Base-by-base conservation (phyloP, 1,284 basidiomycete species). In the Meripilus lineatus region DNA sequence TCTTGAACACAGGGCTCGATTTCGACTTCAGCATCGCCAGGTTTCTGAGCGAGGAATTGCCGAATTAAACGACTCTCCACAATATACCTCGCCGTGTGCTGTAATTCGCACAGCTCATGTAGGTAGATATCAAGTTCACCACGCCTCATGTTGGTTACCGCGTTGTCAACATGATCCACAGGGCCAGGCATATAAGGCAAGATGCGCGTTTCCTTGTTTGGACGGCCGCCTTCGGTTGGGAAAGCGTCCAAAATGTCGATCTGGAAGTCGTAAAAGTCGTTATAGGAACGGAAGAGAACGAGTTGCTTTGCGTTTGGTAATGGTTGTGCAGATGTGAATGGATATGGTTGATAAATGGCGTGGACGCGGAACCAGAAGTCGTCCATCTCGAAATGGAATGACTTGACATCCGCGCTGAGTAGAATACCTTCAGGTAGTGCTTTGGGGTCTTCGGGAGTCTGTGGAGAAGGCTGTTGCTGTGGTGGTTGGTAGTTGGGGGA, bases 261-360 rank as follows among this genome's bases (percentile, higher is more conserved):
- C 60, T 99, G 96, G 64, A 98, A 98, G 57, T 95, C 92, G 70
- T 95, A 96, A 66, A 99, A 99, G 64, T 99, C 94, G 59, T 96
- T 90, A 71, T 99, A 99, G 14, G 92, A 82, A 40, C 96, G 82
- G 68, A 96, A 98, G 32, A 99, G 76, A 51, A 94, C 84, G 42
- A 99, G 81, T 22, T 90, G 83, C 57, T 83, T 87, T 11, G 88
- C 81, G 3, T 75, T 76, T 32, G 80, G 84, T 33, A 84, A 72
- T 30, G 59, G 59, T 40, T 64, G 64, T 37, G 74, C 72, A 20
- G 72, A 77, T 3, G 75, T 61, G 5, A 72, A 67, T 47, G 77
- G 75, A 55, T 88, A 90, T 0, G 92, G 90, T 50, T 93, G 84
- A 66, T 86, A 98, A 37, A 84, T 68, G 36, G 89, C 93, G 58